Evolutionary conservation across 495 filamentous ascomycete genomes (phyloP).

Genomic region (Aspergillus cavernicola): DNA sequence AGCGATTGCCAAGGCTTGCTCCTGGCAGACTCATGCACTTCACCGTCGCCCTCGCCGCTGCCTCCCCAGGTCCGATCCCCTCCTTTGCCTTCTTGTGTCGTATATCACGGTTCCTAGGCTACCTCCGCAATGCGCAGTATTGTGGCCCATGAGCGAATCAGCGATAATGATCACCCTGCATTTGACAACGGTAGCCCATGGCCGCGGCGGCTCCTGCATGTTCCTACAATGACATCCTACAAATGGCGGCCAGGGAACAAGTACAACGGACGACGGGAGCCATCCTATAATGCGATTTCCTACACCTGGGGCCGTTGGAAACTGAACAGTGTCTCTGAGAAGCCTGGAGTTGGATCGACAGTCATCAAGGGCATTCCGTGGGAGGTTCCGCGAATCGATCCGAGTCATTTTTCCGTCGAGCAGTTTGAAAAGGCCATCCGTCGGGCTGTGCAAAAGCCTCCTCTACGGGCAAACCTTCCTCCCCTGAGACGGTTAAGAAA

Average conservation of each 20-base stretch:
- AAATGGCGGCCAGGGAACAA: neutral
- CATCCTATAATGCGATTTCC: neutral
- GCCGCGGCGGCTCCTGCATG: neutral
- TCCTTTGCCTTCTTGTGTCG: too few species aligned
- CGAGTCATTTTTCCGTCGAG: neutral
- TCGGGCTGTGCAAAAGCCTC: neutral
- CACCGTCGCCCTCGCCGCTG: too few species aligned
- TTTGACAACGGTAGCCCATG: neutral
- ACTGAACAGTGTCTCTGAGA: neutral
- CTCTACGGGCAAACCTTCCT: neutral
- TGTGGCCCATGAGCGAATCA: too few species aligned
- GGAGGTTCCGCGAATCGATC: neutral
- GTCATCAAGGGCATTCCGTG: neutral
- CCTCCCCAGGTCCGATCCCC: too few species aligned
- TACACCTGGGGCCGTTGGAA: neutral
- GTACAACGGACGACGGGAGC: neutral
- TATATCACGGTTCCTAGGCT: too few species aligned
- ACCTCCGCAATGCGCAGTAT: too few species aligned
- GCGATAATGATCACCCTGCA: too few species aligned
- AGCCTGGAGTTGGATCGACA: neutral
- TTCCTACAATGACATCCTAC: neutral
- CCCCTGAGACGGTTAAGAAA: too few species aligned
- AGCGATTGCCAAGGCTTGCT: too few species aligned
- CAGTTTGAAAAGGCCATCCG: neutral
- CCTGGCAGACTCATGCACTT: too few species aligned